Evolutionary conservation across 305 asterid species (phyloP).

Genomic region (Salvia sclarea): DNA sequence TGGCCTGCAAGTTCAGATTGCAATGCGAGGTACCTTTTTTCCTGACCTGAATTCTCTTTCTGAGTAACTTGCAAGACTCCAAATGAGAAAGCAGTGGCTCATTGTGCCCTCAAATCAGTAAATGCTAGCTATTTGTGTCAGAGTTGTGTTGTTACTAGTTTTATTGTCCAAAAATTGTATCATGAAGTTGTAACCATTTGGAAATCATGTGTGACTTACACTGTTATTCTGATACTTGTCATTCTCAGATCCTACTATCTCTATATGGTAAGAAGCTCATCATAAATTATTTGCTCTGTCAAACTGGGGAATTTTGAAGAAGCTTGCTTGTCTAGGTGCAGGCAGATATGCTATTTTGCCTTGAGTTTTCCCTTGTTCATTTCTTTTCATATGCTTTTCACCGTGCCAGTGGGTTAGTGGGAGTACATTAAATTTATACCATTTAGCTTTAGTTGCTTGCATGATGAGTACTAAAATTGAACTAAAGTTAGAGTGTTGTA

Average conservation of each 20-base stretch:
- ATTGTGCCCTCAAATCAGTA: constrained; percentile 14
- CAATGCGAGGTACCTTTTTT: constrained; percentile 73
- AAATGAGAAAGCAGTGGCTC: not conserved
- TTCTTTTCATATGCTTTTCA: not conserved
- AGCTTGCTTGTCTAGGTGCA: not conserved
- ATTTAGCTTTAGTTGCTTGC: constrained; percentile 5
- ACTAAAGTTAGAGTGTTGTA: not conserved
- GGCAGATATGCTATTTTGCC: not conserved
- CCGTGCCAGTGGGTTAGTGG: not conserved
- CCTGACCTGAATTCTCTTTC: constrained; percentile 17
- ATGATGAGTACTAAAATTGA: not conserved
- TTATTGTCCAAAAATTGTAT: not conserved
- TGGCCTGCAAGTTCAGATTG: constrained; percentile 93
- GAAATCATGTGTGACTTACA: not conserved
- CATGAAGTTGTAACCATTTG: not conserved
- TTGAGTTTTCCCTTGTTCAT: constrained; percentile 3
- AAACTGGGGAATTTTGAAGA: not conserved
- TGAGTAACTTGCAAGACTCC: constrained; percentile 10
- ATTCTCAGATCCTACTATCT: not conserved
- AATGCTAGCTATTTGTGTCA: constrained; percentile 2
- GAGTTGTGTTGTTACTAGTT: constrained; percentile 1
- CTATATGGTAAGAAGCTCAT: not conserved
- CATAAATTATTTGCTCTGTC: not conserved
- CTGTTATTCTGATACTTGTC: not conserved
- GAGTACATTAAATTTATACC: not conserved